These are phyloP conservation scores for Mortierella sp. DNA, from an alignment of 371 early-diverging fungal genomes.

Conservation along the genomic window DNA sequence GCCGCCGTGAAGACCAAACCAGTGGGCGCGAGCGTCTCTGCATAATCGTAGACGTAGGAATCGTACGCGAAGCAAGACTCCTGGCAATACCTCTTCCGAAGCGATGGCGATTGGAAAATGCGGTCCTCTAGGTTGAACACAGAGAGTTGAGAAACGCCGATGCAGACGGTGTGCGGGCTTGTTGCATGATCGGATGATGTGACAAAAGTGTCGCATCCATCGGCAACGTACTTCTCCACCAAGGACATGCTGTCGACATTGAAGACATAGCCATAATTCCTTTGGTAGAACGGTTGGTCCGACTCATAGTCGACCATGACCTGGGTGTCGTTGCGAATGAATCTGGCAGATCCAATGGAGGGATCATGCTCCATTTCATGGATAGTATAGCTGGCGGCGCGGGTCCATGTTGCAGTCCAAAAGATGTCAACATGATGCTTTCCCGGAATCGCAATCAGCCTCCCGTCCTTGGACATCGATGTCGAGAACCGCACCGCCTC, in stretches of 20 bases:
- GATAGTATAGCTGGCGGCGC: background rate
- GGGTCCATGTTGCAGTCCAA: background rate
- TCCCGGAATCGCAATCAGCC: background rate
- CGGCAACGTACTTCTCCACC: background rate
- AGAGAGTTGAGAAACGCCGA: background rate
- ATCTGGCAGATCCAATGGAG: background rate
- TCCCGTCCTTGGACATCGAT: conserved; percentile 8
- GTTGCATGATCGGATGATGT: background rate
- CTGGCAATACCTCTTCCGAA: background rate
- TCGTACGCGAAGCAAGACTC: background rate
- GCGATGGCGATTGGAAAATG: background rate
- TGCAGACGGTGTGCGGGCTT: background rate
- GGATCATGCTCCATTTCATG: background rate
- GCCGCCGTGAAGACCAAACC: background rate
- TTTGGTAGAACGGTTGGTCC: background rate
- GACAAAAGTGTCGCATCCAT: background rate
- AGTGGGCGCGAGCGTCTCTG: background rate
- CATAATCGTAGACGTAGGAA: background rate
- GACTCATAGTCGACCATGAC: background rate
- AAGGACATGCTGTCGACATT: background rate
- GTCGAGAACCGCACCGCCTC: background rate
- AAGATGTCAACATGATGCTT: background rate
- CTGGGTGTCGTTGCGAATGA: conserved; percentile 4
- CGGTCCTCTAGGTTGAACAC: background rate
- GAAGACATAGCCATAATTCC: background rate